These are phyloP conservation scores for Cucumis cinereus DNA, from an alignment of 306 rosid species.

Conservation along the genomic window DNA sequence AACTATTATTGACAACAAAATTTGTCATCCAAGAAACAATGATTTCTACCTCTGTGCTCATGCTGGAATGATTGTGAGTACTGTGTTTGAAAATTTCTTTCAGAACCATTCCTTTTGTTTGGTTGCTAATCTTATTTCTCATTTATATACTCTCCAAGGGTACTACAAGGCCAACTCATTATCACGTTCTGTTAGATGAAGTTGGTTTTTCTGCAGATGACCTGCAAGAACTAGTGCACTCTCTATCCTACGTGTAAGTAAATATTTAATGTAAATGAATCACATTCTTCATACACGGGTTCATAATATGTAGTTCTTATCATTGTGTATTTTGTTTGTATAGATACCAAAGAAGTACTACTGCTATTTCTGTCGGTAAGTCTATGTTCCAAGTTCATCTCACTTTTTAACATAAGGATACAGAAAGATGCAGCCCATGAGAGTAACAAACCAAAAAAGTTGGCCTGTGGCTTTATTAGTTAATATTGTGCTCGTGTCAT, in stretches of 20 bases:
- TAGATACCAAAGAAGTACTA: constrained; percentile 93
- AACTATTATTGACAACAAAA: constrained; percentile 71
- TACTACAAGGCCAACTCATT: constrained; percentile 83
- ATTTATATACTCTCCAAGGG: constrained; percentile 32
- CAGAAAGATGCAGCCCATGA: neutral
- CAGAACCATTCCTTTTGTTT: neutral
- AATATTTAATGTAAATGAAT: neutral
- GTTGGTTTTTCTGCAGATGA: constrained; percentile 81
- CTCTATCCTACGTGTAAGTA: constrained; percentile 88
- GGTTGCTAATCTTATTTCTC: neutral
- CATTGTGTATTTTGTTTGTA: neutral
- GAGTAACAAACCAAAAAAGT: neutral
- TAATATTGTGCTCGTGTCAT: neutral
- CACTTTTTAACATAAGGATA: too few relatives aligned
- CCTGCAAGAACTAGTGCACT: constrained; percentile 82
- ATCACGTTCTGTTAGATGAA: constrained; percentile 71
- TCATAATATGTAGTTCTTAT: neutral
- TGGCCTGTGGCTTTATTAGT: neutral
- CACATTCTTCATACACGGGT: neutral
- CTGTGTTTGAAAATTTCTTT: neutral
- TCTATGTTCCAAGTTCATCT: neutral
- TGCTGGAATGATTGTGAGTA: constrained; percentile 92
- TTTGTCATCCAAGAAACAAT: constrained; percentile 79
- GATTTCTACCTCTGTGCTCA: constrained; percentile 93
- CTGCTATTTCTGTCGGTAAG: constrained; percentile 85